phyloP scores from a whole-genome alignment of 192 early-diverging fungal genomes.

The Backusella sp. region DNA sequence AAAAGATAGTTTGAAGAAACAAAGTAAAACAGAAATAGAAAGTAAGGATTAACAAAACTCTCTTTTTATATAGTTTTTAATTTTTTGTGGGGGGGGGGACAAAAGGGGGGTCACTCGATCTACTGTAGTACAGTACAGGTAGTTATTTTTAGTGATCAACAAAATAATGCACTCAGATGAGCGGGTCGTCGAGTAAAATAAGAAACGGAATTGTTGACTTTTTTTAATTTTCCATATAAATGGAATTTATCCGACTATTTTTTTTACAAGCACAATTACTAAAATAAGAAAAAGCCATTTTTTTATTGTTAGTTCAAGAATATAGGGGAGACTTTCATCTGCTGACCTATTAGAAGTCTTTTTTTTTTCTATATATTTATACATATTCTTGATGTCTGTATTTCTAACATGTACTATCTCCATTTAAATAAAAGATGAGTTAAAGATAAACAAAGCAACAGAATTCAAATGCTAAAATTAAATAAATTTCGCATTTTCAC shows the following conservation, averaged over 20 bases:
- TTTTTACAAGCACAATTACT: slow-evolving; percentile 5
- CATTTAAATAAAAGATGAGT: background rate
- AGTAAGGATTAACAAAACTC: background rate
- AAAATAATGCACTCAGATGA: slow-evolving; percentile 1
- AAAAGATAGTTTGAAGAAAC: background rate
- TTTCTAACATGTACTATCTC: background rate
- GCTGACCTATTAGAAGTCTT: background rate
- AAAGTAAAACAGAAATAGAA: background rate
- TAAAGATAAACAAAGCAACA: background rate
- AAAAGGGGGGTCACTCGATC: background rate
- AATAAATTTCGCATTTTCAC: background rate
- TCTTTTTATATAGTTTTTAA: background rate
- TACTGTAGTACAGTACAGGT: background rate
- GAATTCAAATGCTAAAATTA: background rate
- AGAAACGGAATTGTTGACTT: background rate
- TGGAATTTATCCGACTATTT: slow-evolving; percentile 4
- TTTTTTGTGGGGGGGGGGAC: background rate
- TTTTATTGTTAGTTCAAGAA: background rate
- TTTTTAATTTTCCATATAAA: background rate
- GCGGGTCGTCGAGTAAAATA: background rate
- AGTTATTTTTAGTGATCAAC: slow-evolving; percentile 2
- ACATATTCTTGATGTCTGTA: background rate
- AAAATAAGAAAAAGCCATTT: background rate
- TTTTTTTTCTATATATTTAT: background rate
- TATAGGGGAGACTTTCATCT: background rate